These are phyloP conservation scores for Xylaria bambusicola DNA, from an alignment of 495 filamentous ascomycete genomes.

Conservation along the genomic window DNA sequence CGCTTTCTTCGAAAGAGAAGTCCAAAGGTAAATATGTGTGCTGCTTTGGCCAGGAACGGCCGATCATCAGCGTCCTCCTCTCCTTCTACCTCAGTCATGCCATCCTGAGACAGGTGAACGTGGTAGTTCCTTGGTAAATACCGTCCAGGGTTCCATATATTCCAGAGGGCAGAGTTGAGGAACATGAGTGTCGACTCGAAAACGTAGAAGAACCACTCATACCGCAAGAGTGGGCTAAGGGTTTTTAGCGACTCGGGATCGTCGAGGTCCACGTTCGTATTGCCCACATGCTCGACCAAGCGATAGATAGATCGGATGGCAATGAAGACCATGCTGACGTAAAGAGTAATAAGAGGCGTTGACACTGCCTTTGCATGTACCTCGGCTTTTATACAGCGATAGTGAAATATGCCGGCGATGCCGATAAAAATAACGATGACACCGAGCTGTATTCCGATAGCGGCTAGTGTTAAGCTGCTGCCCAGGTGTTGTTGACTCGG, in stretches of 20 bases:
- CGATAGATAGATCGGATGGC: slow-evolving; percentile 36
- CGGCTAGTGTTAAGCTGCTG: slow-evolving; percentile 27
- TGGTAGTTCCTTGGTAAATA: slow-evolving; percentile 28
- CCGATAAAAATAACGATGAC: slow-evolving; percentile 31
- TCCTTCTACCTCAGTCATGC: slow-evolving; percentile 25
- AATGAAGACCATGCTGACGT: slow-evolving; percentile 37
- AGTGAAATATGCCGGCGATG: slow-evolving; percentile 36
- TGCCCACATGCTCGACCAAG: slow-evolving; percentile 34
- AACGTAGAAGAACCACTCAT: slow-evolving; percentile 38
- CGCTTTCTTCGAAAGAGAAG: slow-evolving; percentile 1
- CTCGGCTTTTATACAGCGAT: slow-evolving; percentile 23
- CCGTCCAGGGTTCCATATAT: slow-evolving; percentile 35
- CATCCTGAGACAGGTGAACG: slow-evolving; percentile 33
- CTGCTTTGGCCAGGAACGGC: slow-evolving; percentile 26
- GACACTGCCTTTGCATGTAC: slow-evolving; percentile 16
- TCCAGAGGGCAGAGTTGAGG: slow-evolving; percentile 36
- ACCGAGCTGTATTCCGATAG: slow-evolving; percentile 34
- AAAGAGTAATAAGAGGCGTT: slow-evolving; percentile 28
- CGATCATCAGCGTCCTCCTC: slow-evolving; percentile 22
- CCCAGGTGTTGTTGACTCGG: slow-evolving; percentile 23
- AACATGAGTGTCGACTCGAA: slow-evolving; percentile 41
- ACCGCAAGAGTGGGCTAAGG: slow-evolving; percentile 35
- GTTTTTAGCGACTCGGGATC: slow-evolving; percentile 19
- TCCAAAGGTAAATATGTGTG: slow-evolving; percentile 31
- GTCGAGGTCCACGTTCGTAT: slow-evolving; percentile 22